Conservation (phyloP, 1,139 yeast species). For the Debaryomycetaceae sp. region DNA sequence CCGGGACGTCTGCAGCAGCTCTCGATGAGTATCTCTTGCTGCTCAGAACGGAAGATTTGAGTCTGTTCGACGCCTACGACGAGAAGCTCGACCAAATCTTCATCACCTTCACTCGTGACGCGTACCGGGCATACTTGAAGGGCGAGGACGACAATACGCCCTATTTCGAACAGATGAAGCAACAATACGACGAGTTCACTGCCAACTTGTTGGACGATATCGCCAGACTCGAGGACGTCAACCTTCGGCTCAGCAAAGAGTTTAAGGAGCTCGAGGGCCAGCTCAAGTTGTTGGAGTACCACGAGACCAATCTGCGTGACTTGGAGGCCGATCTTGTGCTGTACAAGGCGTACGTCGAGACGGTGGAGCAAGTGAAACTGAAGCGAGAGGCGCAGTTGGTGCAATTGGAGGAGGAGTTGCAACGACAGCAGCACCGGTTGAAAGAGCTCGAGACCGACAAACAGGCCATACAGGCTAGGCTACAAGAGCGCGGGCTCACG, state of each 20-base stretch:
- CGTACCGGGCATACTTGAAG: conserved; percentile 64
- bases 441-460: conserved; percentile 42
- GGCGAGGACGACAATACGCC: conserved; percentile 59
- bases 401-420: conserved; percentile 54
- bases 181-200: conserved; percentile 42
- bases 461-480: conserved; percentile 39
- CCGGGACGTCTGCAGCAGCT: conserved; percentile 21
- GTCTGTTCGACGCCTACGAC: conserved; percentile 33
- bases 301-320: conserved; percentile 57
- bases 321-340: conserved; percentile 69
- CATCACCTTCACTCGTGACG: conserved; percentile 59
- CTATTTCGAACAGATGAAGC: conserved; percentile 51
- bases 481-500: conserved; percentile 54
- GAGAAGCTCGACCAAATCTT: conserved; percentile 55
- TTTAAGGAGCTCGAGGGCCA: conserved; percentile 21
- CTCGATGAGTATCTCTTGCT: conserved; percentile 1
- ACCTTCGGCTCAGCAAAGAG: conserved; percentile 33
- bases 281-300: conserved; percentile 31
- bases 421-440: conserved; percentile 41
- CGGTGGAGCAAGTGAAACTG: conserved; percentile 58
- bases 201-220: conserved; percentile 34
- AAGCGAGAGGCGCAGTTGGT: conserved; percentile 61
- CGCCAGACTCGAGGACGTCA: conserved; percentile 39
- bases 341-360: conserved; percentile 65
- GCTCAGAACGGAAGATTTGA: not conserved